Percentiles rank a stretch among this genome's conserved stretches.
Conservation (phyloP, 2,329 filamentous ascomycete genomes). For the Pseudogymnoascus sp. region DNA sequence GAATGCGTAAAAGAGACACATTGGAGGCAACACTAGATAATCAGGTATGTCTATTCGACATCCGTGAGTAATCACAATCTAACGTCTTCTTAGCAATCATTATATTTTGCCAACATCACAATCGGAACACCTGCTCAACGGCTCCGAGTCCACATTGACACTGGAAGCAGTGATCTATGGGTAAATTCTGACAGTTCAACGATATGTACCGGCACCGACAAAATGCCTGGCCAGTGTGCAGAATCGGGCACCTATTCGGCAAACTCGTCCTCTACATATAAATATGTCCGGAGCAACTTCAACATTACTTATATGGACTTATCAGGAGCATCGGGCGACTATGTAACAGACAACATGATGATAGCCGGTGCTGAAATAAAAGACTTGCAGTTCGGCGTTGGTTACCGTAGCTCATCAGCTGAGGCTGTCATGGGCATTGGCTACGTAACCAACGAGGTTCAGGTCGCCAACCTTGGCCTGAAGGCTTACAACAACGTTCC, state of each 20-base stretch:
- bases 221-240: conserved; percentile 29
- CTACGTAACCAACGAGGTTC: conserved; percentile 70
- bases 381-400: conserved; percentile 63
- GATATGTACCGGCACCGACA: conserved; percentile 43
- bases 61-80: conserved; percentile 14
- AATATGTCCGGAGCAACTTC: conserved; percentile 66
- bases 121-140: conserved; percentile 53
- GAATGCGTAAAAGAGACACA: conserved; percentile 32
- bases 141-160: conserved; percentile 55
- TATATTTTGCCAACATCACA: conserved; percentile 57
- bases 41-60: conserved; percentile 35
- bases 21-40: conserved; percentile 46
- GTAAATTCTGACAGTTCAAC: conserved; percentile 57
- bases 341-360: conserved; percentile 64
- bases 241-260: conserved; percentile 59
- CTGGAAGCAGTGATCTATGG: conserved; percentile 63
- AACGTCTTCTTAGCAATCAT: conserved; percentile 40
- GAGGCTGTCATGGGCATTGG: conserved; percentile 83
- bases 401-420: conserved; percentile 50
- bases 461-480: conserved; percentile 49
- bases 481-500: conserved; percentile 61
- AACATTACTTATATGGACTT: conserved; percentile 86
- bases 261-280: conserved; percentile 67
- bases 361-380: conserved; percentile 47
- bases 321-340: conserved; percentile 68